Conservation (phyloP, 192 early-diverging fungal genomes). For the Mortierella antarctica region DNA sequence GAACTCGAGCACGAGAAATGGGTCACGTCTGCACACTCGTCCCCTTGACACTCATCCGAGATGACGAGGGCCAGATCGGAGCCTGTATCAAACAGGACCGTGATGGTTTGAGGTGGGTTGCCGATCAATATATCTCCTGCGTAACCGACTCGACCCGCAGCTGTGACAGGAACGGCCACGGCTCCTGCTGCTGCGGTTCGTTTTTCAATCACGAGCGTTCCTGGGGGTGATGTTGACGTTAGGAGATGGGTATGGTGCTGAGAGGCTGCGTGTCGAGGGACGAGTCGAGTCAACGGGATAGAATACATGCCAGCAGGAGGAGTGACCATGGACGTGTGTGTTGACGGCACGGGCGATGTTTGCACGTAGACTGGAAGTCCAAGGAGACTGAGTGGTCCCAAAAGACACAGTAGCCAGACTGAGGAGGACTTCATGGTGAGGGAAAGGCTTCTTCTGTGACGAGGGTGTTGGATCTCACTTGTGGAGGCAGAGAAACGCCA, state of each 20-base stretch:
- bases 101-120: constrained; percentile 86
- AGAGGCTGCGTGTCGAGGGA: neutral
- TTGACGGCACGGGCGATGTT: no score
- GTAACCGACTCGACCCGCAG: constrained; percentile 22
- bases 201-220: neutral
- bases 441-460: no score
- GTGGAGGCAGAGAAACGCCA: neutral
- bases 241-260: no score
- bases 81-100: constrained; percentile 91
- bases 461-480: neutral
- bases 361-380: no score
- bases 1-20: constrained; percentile 33
- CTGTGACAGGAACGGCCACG: neutral
- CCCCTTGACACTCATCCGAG: constrained; percentile 27
- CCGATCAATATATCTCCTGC: constrained; percentile 82
- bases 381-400: no score
- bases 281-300: constrained; percentile 4
- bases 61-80: constrained; percentile 60
- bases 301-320: neutral
- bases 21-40: constrained; percentile 15
- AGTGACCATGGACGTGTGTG: neutral
- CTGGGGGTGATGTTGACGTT: neutral
- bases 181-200: neutral
- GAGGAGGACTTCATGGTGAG: no score
- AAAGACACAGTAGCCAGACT: no score